Base-by-base conservation (phyloP, 2,329 filamentous ascomycete species). In the Colletotrichum endophyticum region DNA sequence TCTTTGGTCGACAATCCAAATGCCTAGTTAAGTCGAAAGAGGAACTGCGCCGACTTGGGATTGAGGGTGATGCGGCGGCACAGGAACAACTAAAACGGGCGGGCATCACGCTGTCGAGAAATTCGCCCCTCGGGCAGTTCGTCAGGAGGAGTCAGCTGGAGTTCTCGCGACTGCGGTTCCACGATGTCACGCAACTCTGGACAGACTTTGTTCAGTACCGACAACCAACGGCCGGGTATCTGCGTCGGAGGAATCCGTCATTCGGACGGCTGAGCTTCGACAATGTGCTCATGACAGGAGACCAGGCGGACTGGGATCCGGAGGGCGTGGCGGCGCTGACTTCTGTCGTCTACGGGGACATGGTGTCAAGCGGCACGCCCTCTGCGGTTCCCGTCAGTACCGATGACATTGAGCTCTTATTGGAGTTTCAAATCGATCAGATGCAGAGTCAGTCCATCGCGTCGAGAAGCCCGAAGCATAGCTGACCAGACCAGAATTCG, bases 381-480 rank as follows among this genome's bases (percentile, higher is more conserved):
- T 83, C 84, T 5, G 85, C 85, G 3, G 78, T 89, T 19, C 84
- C 89, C 3, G 89, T 95, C 71, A 97, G 95, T 84, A 92, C 92
- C 1, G 93, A 96, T 79, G 95, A 98, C 81, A 88, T 97, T 9
- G 95, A 98, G 82, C 91, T 91, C 34, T 87, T 98, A 32, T 86
- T 99, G 25, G 95, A 98, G 79, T 98, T 97, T 80, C 96, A 98
- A 81, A 93, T 99, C 49, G 93, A 95, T 78, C 93, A 95, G 83
- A 92, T 98, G 86, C 96, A 98, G 83, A 95, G 94, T 94, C 85
- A 81, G 87, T 84, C 16, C 11, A 13, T 32, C 39, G 13, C 7
- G 32, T 32, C 7, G 11, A 2, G 27, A n/a, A 15, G 4, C 19
- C 27, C 4, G 57, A 4, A 63, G 11, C 12, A 0, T n/a, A 5